A percentile compares a stretch with the other conserved stretches of the same genome.
phyloP scores from a whole-genome alignment of 1,284 basidiomycete species.

The Singerocomus rubriflavus region DNA sequence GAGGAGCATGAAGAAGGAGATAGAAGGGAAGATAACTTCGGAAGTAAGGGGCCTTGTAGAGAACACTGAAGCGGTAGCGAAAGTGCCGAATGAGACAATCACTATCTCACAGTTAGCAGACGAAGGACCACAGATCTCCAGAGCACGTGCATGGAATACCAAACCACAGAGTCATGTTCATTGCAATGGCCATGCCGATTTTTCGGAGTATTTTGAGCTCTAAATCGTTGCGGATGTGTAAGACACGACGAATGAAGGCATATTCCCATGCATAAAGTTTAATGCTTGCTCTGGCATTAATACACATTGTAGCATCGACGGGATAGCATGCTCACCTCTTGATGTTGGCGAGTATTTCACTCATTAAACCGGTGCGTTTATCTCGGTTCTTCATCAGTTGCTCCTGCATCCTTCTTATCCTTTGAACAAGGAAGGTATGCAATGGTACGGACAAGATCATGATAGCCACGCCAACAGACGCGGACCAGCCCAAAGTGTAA shows the following conservation, averaged over 20 bases:
- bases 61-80: slow-evolving; percentile 75
- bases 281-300: slow-evolving; percentile 43
- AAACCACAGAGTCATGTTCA: slow-evolving; percentile 61
- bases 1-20: slow-evolving; percentile 89
- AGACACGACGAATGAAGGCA: slow-evolving; percentile 74
- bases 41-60: slow-evolving; percentile 77
- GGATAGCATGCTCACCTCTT: slow-evolving; percentile 53
- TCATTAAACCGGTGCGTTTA: slow-evolving; percentile 73
- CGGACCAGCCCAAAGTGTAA: slow-evolving; percentile 86
- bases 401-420: slow-evolving; percentile 80
- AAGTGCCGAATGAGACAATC: slow-evolving; percentile 86
- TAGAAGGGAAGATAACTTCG: slow-evolving; percentile 92
- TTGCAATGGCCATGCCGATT: slow-evolving; percentile 72
- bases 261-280: slow-evolving; percentile 88
- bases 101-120: slow-evolving; percentile 41
- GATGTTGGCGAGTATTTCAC: slow-evolving; percentile 85
- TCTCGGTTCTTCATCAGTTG: slow-evolving; percentile 91
- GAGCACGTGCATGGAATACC: slow-evolving; percentile 53
- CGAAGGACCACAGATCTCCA: slow-evolving; percentile 21
- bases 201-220: slow-evolving; percentile 81
- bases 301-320: not conserved
- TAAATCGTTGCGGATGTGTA: slow-evolving; percentile 79
- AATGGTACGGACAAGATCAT: slow-evolving; percentile 84
- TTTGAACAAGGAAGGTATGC: slow-evolving; percentile 74
- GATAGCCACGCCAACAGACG: slow-evolving; percentile 89